Evolutionary conservation across 2,329 filamentous ascomycete species (phyloP).

Genomic region (Calonectria ilicicola): DNA sequence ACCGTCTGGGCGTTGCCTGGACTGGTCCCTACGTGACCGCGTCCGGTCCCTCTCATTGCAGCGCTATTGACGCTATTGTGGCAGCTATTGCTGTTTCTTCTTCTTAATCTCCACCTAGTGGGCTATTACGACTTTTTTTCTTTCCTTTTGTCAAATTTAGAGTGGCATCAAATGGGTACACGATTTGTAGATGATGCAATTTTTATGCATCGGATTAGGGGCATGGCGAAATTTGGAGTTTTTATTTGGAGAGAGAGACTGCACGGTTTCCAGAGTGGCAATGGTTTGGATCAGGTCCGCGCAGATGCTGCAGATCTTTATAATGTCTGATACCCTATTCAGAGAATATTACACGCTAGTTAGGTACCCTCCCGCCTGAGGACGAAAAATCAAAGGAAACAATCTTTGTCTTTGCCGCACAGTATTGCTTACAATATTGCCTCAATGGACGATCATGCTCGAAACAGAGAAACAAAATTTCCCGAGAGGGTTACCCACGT

Average conservation of each 20-base stretch:
- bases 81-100: slow-evolving; percentile 63
- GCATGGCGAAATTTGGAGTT: slow-evolving; percentile 35
- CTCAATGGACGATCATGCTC: background rate
- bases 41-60: slow-evolving; percentile 71
- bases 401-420: background rate
- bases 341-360: slow-evolving; percentile 25
- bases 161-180: slow-evolving; percentile 16
- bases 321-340: slow-evolving; percentile 42
- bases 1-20: slow-evolving; percentile 74
- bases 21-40: slow-evolving; percentile 66
- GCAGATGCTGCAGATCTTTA: slow-evolving; percentile 28
- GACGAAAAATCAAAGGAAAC: background rate
- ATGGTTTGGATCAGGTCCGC: slow-evolving; percentile 21
- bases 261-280: slow-evolving; percentile 14
- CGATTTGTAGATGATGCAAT: slow-evolving; percentile 23
- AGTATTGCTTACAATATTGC: background rate
- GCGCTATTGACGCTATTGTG: slow-evolving; percentile 75
- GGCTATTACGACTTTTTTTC: background rate
- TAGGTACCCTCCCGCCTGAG: slow-evolving; percentile 22
- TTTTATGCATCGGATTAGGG: slow-evolving; percentile 2
- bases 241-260: slow-evolving; percentile 11
- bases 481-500: background rate
- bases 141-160: background rate
- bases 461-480: background rate
- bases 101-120: slow-evolving; percentile 25